Conservation (phyloP, 352 stramenopile species). For the Ophiocytium majus region DNA sequence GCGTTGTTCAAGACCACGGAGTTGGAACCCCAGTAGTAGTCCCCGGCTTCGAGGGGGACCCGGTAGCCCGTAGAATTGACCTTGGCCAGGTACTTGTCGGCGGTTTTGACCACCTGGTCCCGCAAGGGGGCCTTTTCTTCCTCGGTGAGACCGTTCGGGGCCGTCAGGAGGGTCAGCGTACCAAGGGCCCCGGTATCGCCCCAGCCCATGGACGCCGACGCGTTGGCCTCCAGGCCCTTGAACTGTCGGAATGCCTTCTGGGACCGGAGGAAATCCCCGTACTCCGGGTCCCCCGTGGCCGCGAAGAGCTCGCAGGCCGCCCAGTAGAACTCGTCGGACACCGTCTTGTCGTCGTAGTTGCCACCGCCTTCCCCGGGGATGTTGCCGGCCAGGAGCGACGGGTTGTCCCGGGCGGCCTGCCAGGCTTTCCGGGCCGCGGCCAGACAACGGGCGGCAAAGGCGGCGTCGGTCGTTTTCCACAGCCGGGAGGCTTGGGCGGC, state of each 20-base stretch:
- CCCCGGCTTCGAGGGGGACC: neutral
- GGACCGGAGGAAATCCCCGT: too few relatives aligned
- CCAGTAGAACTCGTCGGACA: neutral
- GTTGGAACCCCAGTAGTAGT: neutral
- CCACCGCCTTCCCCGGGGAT: neutral
- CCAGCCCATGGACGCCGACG: neutral
- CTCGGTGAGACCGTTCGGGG: neutral
- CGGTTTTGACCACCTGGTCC: neutral
- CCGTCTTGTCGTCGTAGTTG: neutral
- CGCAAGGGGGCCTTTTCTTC: neutral
- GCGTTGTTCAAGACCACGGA: neutral
- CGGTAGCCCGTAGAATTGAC: too few relatives aligned
- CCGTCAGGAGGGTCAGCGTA: neutral
- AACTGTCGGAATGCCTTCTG: neutral
- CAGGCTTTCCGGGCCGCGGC: neutral
- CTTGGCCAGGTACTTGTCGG: too few relatives aligned
- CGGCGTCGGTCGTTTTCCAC: neutral
- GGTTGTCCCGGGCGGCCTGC: neutral
- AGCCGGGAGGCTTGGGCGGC: neutral
- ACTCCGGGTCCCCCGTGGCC: neutral
- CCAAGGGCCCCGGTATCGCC: neutral
- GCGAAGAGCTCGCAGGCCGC: neutral
- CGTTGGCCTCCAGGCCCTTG: neutral
- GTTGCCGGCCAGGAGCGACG: neutral
- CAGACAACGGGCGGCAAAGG: neutral